phyloP scores from a whole-genome alignment of 2,329 filamentous ascomycete species.

The Fusarium globosum region DNA sequence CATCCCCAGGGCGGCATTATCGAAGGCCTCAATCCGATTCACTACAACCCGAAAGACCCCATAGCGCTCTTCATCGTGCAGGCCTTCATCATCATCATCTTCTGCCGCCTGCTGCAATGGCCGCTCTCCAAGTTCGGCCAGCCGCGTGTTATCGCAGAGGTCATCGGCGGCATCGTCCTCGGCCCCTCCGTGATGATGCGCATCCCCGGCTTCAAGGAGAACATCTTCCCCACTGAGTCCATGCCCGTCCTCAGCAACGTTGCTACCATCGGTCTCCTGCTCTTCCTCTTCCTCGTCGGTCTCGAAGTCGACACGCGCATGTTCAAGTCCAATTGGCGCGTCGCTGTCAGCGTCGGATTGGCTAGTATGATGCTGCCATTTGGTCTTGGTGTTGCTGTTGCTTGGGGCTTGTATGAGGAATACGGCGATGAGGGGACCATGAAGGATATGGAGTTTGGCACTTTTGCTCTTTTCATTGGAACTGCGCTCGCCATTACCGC shows the following conservation, averaged over 20 bases:
- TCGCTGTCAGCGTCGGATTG: slow-evolving; percentile 80
- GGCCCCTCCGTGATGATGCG: slow-evolving; percentile 90
- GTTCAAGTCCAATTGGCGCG: slow-evolving; percentile 81
- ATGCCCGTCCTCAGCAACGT: slow-evolving; percentile 81
- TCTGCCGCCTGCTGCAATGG: slow-evolving; percentile 71
- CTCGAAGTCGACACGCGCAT: slow-evolving; percentile 87
- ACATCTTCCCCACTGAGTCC: slow-evolving; percentile 81
- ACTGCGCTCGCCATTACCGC: slow-evolving; percentile 94
- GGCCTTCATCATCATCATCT: slow-evolving; percentile 59
- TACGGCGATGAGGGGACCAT: slow-evolving; percentile 64
- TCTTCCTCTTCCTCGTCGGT: slow-evolving; percentile 90
- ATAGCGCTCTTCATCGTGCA: slow-evolving; percentile 60
- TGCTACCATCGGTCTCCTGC: slow-evolving; percentile 83
- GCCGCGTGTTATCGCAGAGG: slow-evolving; percentile 85
- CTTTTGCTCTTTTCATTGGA: slow-evolving; percentile 81
- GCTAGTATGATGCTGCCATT: slow-evolving; percentile 87
- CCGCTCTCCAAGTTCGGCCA: slow-evolving; percentile 82
- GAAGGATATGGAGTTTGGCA: slow-evolving; percentile 60
- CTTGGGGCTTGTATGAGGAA: slow-evolving; percentile 82
- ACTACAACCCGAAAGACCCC: slow-evolving; percentile 76
- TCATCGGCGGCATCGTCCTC: slow-evolving; percentile 85
- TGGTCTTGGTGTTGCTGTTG: slow-evolving; percentile 81
- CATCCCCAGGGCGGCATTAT: slow-evolving; percentile 70
- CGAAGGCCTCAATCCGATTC: slow-evolving; percentile 75
- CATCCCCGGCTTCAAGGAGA: slow-evolving; percentile 79